Evolutionary conservation across 2,329 filamentous ascomycete species (phyloP).

Genomic region (Talaromyces islandicus): DNA sequence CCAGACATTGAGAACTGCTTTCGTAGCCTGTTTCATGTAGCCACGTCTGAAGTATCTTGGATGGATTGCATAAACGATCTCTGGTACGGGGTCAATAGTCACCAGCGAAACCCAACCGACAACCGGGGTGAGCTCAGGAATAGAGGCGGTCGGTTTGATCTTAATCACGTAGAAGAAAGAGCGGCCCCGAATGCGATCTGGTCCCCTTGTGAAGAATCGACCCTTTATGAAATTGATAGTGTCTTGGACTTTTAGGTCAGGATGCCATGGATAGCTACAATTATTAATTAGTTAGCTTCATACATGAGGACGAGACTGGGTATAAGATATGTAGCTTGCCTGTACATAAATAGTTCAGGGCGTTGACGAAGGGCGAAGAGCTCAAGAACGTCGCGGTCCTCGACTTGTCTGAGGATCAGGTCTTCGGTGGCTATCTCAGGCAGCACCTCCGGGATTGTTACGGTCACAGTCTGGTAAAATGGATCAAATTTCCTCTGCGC

Average conservation of each 20-base stretch:
- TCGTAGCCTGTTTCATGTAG: not conserved
- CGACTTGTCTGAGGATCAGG: not conserved
- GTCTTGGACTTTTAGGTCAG: not conserved
- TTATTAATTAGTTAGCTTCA: not conserved
- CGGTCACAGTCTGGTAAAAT: not conserved
- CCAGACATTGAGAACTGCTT: not conserved
- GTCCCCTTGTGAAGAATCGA: not conserved
- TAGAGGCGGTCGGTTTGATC: not conserved
- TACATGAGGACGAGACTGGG: not conserved
- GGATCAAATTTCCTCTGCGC: not conserved
- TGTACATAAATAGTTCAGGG: not conserved
- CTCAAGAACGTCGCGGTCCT: not conserved
- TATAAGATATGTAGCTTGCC: not conserved
- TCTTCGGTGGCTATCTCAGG: not conserved
- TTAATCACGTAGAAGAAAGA: not conserved
- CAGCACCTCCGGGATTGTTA: not conserved
- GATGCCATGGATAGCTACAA: not conserved
- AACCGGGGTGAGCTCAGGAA: not conserved
- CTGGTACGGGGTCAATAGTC: not conserved
- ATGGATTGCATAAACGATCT: not conserved
- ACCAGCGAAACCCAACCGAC: not conserved
- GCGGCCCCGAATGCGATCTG: not conserved
- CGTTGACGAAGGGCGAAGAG: not conserved
- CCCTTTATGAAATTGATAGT: not conserved
- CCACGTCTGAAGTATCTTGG: not conserved